Percentiles rank a stretch among this genome's conserved stretches.
phyloP scores from a whole-genome alignment of 2,329 filamentous ascomycete genomes.

The Neofusicoccum kwambonambiense region DNA sequence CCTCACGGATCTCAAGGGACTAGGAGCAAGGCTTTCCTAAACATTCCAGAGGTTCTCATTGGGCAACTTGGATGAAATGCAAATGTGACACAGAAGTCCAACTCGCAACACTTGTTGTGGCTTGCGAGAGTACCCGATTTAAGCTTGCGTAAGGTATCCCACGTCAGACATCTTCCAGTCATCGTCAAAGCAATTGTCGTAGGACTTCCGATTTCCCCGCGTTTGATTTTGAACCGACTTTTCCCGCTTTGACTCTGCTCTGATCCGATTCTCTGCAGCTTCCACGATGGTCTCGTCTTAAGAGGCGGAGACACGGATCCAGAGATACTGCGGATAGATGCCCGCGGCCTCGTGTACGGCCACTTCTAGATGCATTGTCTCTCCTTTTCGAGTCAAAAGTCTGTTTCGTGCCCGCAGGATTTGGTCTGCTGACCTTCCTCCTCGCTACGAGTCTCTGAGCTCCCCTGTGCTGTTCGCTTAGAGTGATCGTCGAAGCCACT shows the following conservation, averaged over 20 bases:
- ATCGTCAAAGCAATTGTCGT: neutral
- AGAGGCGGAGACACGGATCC: neutral
- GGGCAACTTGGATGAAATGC: neutral
- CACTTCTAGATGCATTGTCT: too few relatives aligned
- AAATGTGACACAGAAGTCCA: neutral
- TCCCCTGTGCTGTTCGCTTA: neutral
- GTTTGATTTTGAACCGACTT: neutral
- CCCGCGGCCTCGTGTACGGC: too few relatives aligned
- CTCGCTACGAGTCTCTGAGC: neutral
- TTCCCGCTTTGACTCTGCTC: neutral
- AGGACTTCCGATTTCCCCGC: neutral
- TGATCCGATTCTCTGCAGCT: neutral
- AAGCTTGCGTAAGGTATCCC: neutral
- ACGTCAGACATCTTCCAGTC: neutral
- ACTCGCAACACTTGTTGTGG: neutral
- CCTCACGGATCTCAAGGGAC: neutral
- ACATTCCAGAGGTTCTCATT: neutral
- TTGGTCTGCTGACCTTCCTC: too few relatives aligned
- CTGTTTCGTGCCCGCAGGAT: too few relatives aligned
- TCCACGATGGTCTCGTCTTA: neutral
- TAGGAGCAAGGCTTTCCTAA: neutral
- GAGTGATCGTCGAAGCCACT: neutral
- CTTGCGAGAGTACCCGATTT: slow-evolving; percentile 9
- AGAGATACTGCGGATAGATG: neutral
- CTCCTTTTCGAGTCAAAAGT: too few relatives aligned